These are phyloP conservation scores for Thalassiosira livingstoniorum DNA, from an alignment of 352 stramenopile species.

Conservation along the genomic window DNA sequence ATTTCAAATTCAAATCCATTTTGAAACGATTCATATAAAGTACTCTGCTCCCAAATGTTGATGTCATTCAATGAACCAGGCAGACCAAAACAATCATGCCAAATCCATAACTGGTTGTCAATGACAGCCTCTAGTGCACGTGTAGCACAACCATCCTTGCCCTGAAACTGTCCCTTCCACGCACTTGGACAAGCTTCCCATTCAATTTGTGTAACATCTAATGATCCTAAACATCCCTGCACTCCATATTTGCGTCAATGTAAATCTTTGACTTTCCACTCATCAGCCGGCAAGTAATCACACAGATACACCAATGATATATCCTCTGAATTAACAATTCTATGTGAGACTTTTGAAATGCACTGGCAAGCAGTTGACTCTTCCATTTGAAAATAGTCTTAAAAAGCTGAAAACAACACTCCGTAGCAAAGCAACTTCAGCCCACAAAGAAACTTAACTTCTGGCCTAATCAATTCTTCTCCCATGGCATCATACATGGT, in stretches of 20 bases:
- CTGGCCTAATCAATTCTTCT: neutral
- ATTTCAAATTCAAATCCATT: neutral
- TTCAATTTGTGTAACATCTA: neutral
- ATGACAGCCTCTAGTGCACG: too few relatives aligned
- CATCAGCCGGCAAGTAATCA: neutral
- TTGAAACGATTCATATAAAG: neutral
- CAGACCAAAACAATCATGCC: neutral
- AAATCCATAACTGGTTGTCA: neutral
- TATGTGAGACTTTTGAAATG: neutral
- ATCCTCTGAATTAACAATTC: neutral
- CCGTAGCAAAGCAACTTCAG: conserved; percentile 8
- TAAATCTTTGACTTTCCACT: neutral
- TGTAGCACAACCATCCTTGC: too few relatives aligned
- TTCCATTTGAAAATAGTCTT: neutral
- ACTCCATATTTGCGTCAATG: neutral
- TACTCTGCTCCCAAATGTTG: neutral
- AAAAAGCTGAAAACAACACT: neutral
- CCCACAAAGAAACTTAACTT: neutral
- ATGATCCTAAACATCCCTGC: neutral
- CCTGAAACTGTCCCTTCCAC: neutral
- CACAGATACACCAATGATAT: neutral
- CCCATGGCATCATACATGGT: neutral
- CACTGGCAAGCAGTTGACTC: neutral
- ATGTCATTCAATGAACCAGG: neutral
- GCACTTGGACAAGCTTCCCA: neutral